Evolutionary conservation across 768 basidiomycete genomes (phyloP).

Genomic region (Xerocomus brunneocitrinus): DNA sequence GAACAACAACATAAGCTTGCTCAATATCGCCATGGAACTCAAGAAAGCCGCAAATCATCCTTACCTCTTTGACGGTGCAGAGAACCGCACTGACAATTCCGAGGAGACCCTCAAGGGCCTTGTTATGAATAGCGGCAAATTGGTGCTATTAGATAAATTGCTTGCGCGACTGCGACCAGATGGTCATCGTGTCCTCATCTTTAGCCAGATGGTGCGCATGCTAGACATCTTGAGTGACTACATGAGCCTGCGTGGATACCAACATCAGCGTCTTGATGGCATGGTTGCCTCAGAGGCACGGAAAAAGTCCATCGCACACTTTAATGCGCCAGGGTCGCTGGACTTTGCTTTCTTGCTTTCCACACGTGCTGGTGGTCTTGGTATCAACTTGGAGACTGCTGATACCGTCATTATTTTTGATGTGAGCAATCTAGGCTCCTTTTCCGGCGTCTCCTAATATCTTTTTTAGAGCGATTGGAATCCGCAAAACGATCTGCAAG

Average conservation of each 20-base stretch:
- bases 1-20: conserved; percentile 86
- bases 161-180: conserved; percentile 85
- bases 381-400: conserved; percentile 98
- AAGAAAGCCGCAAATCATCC: conserved; percentile 99
- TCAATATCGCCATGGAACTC: conserved; percentile 99
- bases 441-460: conserved; percentile 6
- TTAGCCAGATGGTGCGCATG: conserved; percentile 99
- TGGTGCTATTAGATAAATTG: conserved; percentile 97
- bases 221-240: conserved; percentile 98
- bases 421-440: conserved; percentile 44
- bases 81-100: conserved; percentile 50
- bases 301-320: conserved; percentile 95
- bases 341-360: conserved; percentile 97
- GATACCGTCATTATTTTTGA: conserved; percentile 99
- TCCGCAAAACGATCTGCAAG: conserved; percentile 97
- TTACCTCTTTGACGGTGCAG: conserved; percentile 95
- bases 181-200: conserved; percentile 95
- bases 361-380: conserved; percentile 94
- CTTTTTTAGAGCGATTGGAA: conserved; percentile 87
- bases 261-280: conserved; percentile 92
- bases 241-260: conserved; percentile 84
- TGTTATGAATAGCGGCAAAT: conserved; percentile 97
- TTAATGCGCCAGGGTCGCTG: conserved; percentile 87
- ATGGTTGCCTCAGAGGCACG: conserved; percentile 90
- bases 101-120: conserved; percentile 93